Percentiles rank a stretch among this genome's conserved stretches.
phyloP scores from a whole-genome alignment of 179 eudicot genomes.

The Spinacia oleracea region DNA sequence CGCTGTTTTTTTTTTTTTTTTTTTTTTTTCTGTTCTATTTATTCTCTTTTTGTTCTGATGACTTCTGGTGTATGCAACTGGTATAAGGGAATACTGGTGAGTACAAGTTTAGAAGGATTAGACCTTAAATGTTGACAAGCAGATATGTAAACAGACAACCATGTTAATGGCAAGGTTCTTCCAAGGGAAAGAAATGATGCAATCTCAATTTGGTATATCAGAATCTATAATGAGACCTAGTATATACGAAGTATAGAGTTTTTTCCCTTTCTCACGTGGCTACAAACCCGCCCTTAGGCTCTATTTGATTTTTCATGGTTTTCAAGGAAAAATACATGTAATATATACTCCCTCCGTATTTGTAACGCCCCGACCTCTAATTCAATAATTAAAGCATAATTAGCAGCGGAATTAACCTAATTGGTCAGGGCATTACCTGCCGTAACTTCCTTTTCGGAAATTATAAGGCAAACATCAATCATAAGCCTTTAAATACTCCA shows the following conservation, averaged over 20 bases:
- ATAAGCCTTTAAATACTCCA: no score
- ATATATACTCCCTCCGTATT: no score
- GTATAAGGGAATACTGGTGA: not conserved
- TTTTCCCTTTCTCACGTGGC: not conserved
- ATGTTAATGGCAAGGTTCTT: slow-evolving; percentile 18
- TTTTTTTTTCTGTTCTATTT: not conserved
- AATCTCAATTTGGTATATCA: slow-evolving; percentile 2
- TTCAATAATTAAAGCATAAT: no score
- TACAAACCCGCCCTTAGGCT: not conserved
- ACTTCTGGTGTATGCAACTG: slow-evolving; percentile 22
- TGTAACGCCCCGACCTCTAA: no score
- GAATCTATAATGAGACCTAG: not conserved
- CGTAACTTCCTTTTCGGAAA: no score
- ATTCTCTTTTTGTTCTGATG: not conserved
- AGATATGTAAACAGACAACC: slow-evolving; percentile 3
- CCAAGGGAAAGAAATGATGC: slow-evolving; percentile 13
- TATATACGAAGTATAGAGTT: not conserved
- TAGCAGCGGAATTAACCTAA: no score
- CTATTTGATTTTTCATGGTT: no score
- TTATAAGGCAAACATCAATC: no score
- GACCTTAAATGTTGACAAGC: slow-evolving; percentile 18
- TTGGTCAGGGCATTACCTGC: no score
- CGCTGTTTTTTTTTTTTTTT: not conserved
- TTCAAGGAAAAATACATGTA: no score
- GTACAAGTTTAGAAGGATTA: slow-evolving; percentile 7